A percentile compares a stretch with the other conserved stretches of the same genome.
phyloP scores from a whole-genome alignment of 108 stramenopile genomes.

The Skeletonema costatum region DNA sequence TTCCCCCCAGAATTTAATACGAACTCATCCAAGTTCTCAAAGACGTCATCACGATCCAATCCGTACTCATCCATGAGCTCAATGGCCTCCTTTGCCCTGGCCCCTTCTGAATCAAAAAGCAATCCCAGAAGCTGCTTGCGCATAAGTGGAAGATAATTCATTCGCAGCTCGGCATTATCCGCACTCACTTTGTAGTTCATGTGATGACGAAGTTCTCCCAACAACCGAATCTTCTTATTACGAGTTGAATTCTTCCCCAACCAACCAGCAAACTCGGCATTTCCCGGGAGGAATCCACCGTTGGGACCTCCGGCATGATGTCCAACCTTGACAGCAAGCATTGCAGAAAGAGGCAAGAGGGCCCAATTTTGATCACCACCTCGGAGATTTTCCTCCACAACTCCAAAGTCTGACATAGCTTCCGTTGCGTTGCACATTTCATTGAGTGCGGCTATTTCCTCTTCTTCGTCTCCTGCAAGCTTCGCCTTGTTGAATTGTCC shows the following conservation, averaged over 20 bases:
- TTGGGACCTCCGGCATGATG: slow-evolving; percentile 76
- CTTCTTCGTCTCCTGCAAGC: slow-evolving; percentile 53
- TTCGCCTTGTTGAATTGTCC: slow-evolving; percentile 49
- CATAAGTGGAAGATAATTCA: slow-evolving; percentile 81
- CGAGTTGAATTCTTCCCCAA: slow-evolving; percentile 92
- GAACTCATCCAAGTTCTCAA: slow-evolving; percentile 91
- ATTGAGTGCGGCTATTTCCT: slow-evolving; percentile 53
- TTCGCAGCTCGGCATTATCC: slow-evolving; percentile 68
- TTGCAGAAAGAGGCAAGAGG: slow-evolving; percentile 82
- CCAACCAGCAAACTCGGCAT: slow-evolving; percentile 95
- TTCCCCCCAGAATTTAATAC: slow-evolving; percentile 45
- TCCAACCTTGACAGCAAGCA: slow-evolving; percentile 90
- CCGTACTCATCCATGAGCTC: slow-evolving; percentile 93
- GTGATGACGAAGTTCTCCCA: slow-evolving; percentile 90
- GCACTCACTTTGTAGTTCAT: slow-evolving; percentile 80
- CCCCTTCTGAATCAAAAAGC: slow-evolving; percentile 52
- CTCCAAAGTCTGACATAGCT: slow-evolving; percentile 88
- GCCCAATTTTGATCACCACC: slow-evolving; percentile 94
- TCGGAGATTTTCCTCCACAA: slow-evolving; percentile 78
- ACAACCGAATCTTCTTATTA: slow-evolving; percentile 80
- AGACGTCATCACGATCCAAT: slow-evolving; percentile 90
- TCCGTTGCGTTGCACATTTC: slow-evolving; percentile 80
- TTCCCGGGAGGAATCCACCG: slow-evolving; percentile 83
- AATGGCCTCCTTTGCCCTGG: slow-evolving; percentile 69
- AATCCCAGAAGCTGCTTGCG: slow-evolving; percentile 62